Conservation (phyloP, 495 filamentous ascomycete genomes). For the Parmelia sp. region DNA sequence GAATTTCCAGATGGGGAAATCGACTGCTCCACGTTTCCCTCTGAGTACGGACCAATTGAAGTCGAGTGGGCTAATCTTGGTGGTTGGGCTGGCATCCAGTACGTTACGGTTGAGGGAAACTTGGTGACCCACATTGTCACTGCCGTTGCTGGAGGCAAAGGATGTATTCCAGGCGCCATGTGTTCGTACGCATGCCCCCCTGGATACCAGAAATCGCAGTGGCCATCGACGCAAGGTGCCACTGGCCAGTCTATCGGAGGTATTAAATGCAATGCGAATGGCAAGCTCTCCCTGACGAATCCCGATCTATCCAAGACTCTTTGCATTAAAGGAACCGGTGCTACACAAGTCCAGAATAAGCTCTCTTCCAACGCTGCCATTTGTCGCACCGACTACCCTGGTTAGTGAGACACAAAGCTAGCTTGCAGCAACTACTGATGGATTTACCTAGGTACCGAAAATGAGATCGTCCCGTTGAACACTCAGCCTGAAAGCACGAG, state of each 20-base stretch:
- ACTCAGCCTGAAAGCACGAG: constrained; percentile 48
- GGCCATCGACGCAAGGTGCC: constrained; percentile 71
- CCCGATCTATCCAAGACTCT: constrained; percentile 55
- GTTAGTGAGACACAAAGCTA: constrained; percentile 35
- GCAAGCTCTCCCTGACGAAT: constrained; percentile 75
- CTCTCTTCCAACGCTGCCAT: constrained; percentile 58
- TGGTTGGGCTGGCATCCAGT: constrained; percentile 81
- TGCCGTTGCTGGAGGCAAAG: constrained; percentile 44
- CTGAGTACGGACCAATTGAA: constrained; percentile 70
- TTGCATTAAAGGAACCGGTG: constrained; percentile 66
- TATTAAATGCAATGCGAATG: constrained; percentile 65
- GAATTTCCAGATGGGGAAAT: constrained; percentile 75
- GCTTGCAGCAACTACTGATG: constrained; percentile 17
- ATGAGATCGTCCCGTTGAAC: constrained; percentile 71
- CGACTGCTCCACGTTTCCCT: constrained; percentile 68
- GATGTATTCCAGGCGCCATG: constrained; percentile 57
- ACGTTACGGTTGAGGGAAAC: constrained; percentile 36
- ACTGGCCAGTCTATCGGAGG: constrained; percentile 88
- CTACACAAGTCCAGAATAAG: constrained; percentile 67
- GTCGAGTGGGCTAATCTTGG: constrained; percentile 60
- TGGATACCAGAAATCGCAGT: constrained; percentile 90
- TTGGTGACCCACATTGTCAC: constrained; percentile 57
- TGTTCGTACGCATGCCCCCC: constrained; percentile 93
- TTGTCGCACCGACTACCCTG: constrained; percentile 96
- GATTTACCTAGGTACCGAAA: constrained; percentile 53